These are phyloP conservation scores for Fomitopsis palustris DNA, from an alignment of 1,284 basidiomycete genomes.

Conservation along the genomic window DNA sequence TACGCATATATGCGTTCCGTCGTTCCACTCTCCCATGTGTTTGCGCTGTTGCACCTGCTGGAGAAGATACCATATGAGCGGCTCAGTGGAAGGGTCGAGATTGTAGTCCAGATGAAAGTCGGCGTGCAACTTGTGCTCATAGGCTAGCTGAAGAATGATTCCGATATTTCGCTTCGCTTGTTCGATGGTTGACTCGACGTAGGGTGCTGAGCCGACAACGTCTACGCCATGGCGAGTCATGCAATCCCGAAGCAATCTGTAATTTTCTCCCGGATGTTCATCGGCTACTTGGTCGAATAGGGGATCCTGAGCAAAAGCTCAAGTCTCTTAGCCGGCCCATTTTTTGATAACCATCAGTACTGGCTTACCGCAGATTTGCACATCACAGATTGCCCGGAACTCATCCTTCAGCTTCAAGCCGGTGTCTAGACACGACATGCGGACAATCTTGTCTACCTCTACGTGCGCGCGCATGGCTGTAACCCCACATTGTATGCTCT, in stretches of 20 bases:
- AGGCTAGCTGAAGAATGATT: slow-evolving; percentile 48
- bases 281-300: slow-evolving; percentile 38
- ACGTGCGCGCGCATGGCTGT: slow-evolving; percentile 65
- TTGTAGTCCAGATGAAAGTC: slow-evolving; percentile 71
- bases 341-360: slow-evolving; percentile 7
- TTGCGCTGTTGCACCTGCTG: slow-evolving; percentile 29
- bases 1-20: slow-evolving; percentile 40
- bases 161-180: slow-evolving; percentile 51
- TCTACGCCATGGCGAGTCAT: slow-evolving; percentile 35
- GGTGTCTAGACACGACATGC: slow-evolving; percentile 45
- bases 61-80: slow-evolving; percentile 55
- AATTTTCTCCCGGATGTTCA: slow-evolving; percentile 40
- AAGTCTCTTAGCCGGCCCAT: too few species aligned
- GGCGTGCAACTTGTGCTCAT: slow-evolving; percentile 36
- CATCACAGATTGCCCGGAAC: slow-evolving; percentile 43
- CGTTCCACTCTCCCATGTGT: slow-evolving; percentile 17
- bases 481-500: slow-evolving; percentile 57
- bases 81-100: slow-evolving; percentile 44
- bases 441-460: slow-evolving; percentile 55
- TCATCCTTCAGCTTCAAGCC: slow-evolving; percentile 45
- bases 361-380: slow-evolving; percentile 52
- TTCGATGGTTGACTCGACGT: slow-evolving; percentile 48
- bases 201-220: slow-evolving; percentile 60
- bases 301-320: slow-evolving; percentile 64
- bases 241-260: slow-evolving; percentile 39